These are phyloP conservation scores for Penicillium hordei DNA, from an alignment of 2,329 filamentous ascomycete genomes.

Conservation along the genomic window DNA sequence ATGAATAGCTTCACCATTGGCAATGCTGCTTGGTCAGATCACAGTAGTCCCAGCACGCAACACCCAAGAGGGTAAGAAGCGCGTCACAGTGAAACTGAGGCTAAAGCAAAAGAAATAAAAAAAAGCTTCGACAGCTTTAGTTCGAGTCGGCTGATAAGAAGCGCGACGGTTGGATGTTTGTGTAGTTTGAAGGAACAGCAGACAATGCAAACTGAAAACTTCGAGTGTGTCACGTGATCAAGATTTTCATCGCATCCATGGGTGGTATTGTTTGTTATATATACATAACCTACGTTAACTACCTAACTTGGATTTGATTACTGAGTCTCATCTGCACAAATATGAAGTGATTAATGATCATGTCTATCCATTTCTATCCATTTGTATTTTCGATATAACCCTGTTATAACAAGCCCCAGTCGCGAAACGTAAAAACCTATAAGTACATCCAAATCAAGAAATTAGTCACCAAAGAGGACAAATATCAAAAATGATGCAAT, in stretches of 20 bases:
- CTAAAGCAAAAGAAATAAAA: neutral
- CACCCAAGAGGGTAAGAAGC: slow-evolving; percentile 19
- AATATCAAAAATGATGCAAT: neutral
- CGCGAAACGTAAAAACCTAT: neutral
- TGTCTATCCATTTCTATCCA: neutral
- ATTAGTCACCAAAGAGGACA: neutral
- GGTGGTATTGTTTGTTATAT: neutral
- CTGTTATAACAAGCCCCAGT: neutral
- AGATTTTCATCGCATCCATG: neutral
- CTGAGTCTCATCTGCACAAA: neutral
- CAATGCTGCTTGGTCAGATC: neutral
- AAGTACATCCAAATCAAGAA: neutral
- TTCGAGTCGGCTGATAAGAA: slow-evolving; percentile 25
- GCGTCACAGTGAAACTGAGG: slow-evolving; percentile 5
- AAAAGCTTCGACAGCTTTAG: slow-evolving; percentile 12
- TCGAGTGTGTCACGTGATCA: slow-evolving; percentile 17
- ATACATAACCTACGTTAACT: neutral
- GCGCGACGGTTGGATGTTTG: slow-evolving; percentile 35
- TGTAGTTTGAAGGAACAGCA: slow-evolving; percentile 41
- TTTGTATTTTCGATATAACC: neutral
- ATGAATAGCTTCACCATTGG: neutral
- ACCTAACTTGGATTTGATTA: neutral
- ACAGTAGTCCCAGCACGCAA: neutral
- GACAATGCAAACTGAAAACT: slow-evolving; percentile 41
- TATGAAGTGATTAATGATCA: neutral